A percentile compares a stretch with the other conserved stretches of the same genome.
Conservation (phyloP, 1,284 basidiomycete species). For the Caloboletus inedulis region DNA sequence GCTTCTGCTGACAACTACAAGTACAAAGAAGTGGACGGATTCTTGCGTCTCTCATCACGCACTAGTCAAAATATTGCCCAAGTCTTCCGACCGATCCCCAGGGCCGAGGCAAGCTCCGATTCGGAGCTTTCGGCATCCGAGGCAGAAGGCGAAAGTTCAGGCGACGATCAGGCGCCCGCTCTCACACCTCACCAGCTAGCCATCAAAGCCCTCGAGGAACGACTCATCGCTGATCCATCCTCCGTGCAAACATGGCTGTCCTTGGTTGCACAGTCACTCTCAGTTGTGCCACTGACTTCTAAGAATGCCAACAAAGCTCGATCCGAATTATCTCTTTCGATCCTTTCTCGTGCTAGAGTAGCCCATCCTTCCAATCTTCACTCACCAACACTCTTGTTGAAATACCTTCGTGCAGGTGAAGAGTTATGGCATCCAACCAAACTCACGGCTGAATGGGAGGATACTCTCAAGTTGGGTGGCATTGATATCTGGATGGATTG, state of each 20-base stretch:
- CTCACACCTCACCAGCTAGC: conserved; percentile 57
- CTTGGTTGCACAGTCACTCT: conserved; percentile 58
- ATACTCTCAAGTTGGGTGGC: conserved; percentile 51
- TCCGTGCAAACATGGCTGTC: conserved; percentile 62
- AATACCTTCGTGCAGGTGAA: conserved; percentile 67
- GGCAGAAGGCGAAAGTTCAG: conserved; percentile 32
- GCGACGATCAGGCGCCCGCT: conserved; percentile 34
- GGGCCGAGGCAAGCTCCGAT: conserved; percentile 33
- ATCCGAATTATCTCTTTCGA: conserved; percentile 65
- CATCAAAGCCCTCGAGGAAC: conserved; percentile 56
- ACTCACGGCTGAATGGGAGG: conserved; percentile 67
- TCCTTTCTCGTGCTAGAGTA: conserved; percentile 62
- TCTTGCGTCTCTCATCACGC: conserved; percentile 53
- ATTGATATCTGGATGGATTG: conserved; percentile 68
- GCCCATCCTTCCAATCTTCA: conserved; percentile 49
- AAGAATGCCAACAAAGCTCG: conserved; percentile 65
- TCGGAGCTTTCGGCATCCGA: conserved; percentile 46
- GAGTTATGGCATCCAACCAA: conserved; percentile 62
- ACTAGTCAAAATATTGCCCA: conserved; percentile 36
- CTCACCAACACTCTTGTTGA: conserved; percentile 54
- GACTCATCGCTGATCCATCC: conserved; percentile 48
- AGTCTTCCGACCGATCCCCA: conserved; percentile 48
- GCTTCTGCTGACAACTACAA: conserved; percentile 39
- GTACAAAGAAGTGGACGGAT: conserved; percentile 63
- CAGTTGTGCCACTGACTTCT: conserved; percentile 52